Percentiles rank a stretch among this genome's conserved stretches.
Conservation (phyloP, 163 green algal species). For the Scenedesmus sp. region DNA sequence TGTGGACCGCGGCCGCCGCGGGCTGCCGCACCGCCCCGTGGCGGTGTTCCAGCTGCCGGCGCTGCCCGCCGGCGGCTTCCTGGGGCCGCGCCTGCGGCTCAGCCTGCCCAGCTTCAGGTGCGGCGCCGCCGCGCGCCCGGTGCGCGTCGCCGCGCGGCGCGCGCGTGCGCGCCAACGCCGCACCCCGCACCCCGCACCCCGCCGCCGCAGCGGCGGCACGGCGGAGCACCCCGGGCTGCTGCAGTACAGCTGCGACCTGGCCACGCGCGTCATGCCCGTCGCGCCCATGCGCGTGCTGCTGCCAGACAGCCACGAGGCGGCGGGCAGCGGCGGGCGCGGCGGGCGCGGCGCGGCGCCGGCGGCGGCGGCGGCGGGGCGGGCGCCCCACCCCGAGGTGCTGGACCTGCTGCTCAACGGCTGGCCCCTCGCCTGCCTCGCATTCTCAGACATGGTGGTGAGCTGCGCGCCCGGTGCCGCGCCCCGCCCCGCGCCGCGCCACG, state of each 20-base stretch:
- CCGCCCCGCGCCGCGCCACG: no score
- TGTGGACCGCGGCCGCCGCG: constrained; percentile 43
- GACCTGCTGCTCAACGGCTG: constrained; percentile 50
- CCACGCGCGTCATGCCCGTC: constrained; percentile 67
- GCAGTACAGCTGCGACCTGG: constrained; percentile 80
- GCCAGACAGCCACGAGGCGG: constrained; percentile 4
- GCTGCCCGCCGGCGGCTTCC: not conserved
- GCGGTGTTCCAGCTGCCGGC: constrained; percentile 62
- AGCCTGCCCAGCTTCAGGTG: constrained; percentile 87
- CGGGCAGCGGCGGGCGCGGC: constrained; percentile 25
- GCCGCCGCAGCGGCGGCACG: constrained; percentile 69
- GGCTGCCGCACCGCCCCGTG: constrained; percentile 49
- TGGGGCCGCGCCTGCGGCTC: constrained; percentile 76
- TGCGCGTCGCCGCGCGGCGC: no score
- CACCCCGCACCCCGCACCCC: no score
- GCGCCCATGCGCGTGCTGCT: constrained; percentile 48
- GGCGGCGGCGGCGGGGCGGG: constrained; percentile 16
- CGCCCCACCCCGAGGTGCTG: constrained; percentile 47
- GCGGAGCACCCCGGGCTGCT: constrained; percentile 71
- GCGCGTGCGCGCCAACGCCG: no score
- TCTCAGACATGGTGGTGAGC: constrained; percentile 66
- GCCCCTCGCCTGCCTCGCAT: constrained; percentile 58
- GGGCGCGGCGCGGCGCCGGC: constrained; percentile 4
- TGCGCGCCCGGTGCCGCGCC: no score
- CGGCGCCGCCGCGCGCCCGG: not conserved